These are phyloP conservation scores for Malassezia pachydermatis DNA, from an alignment of 1,284 basidiomycete genomes.

Conservation along the genomic window DNA sequence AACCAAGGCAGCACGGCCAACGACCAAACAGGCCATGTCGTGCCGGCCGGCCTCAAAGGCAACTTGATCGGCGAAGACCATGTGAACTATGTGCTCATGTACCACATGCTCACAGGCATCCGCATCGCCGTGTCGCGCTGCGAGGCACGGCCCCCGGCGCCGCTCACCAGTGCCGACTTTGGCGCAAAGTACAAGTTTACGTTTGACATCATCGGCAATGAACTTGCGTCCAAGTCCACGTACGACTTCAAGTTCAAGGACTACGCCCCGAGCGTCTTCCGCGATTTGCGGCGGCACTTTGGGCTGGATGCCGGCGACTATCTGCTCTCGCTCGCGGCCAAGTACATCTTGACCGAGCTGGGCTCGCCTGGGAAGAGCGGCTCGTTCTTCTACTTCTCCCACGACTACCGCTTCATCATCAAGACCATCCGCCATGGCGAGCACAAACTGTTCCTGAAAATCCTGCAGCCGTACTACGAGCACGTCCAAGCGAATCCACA, in stretches of 20 bases:
- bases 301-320: conserved; percentile 94
- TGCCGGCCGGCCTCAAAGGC: conserved; percentile 62
- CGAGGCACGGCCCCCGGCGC: conserved; percentile 82
- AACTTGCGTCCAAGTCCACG: conserved; percentile 86
- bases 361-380: conserved; percentile 98
- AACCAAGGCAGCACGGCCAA: conserved; percentile 22
- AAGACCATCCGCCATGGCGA: conserved; percentile 92
- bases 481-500: conserved; percentile 87
- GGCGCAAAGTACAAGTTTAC: conserved; percentile 84
- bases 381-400: conserved; percentile 97
- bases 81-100: conserved; percentile 97
- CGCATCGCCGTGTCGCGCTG: conserved; percentile 88
- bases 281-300: conserved; percentile 85
- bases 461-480: conserved; percentile 74
- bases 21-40: conserved; percentile 13
- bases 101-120: conserved; percentile 98
- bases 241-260: conserved; percentile 99
- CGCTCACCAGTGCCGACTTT: conserved; percentile 77
- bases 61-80: conserved; percentile 94
- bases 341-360: conserved; percentile 94
- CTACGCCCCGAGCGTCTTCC: conserved; percentile 95
- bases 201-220: conserved; percentile 94
- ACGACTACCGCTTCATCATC: conserved; percentile 98
- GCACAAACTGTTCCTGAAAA: conserved; percentile 79
- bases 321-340: conserved; percentile 84